Evolutionary conservation across 176 grass and related monocot species (phyloP), one percentile per base, ranked within the genome.

Genomic region (Phoenix roebelenii): DNA sequence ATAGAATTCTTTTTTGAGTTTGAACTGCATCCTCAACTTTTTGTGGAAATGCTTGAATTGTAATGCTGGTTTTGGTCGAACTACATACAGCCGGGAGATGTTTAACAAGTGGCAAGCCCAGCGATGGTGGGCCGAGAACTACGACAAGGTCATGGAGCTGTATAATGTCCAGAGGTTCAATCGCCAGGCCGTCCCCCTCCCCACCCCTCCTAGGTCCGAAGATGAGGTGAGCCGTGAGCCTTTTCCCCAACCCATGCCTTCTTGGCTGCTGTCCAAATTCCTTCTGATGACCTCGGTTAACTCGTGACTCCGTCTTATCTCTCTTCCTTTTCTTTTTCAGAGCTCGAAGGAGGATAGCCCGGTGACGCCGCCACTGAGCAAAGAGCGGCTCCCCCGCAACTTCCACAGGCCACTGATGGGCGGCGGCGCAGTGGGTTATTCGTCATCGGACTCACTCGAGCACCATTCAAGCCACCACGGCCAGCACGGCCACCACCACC

Each of bases 91-190:
- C 68, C 84, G 88, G 59, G 94, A 99, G 76, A 93, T 86, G 84
- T 99, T 93, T 73, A 82, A 86, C 85, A 92, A 99, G 59, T 99
- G 85, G 85, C 94, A 89, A 84, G 88, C 94, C 5, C 94, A 99
- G 64, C 79, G 85, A 23, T 99, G 94, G 94, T 99, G 94, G 94
- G 82, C 88, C 70, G 94, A 99, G 67, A 99, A 99, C 55, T 93
- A 99, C 58, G 88, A 99, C 70, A 93, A 83, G 69, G 85, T 99
- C 61, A 86, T 89, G 88, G 94, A 99, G 35, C 73, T 99, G 58
- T 99, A 99, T 64, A 99, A 99, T 24, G 94, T 99, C 16, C 88
- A 89, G 71, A 90, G 68, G 65, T 99, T 99, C 79, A 86, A 93
- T 55, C 79, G 58, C 51, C 74, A 93, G 68, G 57, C 70, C 24